Conservation (phyloP, 164 flowering plant species). For the Nymphaea colorata region DNA sequence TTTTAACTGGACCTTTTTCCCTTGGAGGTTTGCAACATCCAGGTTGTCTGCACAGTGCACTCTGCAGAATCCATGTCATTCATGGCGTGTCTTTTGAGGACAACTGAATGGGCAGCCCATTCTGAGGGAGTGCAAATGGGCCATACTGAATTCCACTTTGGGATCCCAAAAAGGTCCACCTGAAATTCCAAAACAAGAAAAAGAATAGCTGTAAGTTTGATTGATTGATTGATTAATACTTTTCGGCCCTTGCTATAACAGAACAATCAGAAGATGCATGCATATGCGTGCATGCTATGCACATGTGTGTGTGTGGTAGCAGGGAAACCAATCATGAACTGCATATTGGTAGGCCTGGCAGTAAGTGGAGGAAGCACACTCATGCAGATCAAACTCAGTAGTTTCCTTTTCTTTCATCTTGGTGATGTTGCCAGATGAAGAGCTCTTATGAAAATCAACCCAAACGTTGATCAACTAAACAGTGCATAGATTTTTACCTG, state of each 20-base stretch:
- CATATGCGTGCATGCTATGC: too few species aligned
- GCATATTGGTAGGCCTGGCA: too few species aligned
- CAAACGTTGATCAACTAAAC: background rate
- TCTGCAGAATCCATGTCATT: background rate
- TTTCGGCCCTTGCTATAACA: too few species aligned
- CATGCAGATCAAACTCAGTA: background rate
- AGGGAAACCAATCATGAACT: too few species aligned
- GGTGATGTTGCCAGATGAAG: too few species aligned
- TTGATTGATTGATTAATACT: too few species aligned
- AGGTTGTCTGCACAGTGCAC: background rate
- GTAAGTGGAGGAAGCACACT: too few species aligned
- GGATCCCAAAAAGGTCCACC: constrained; percentile 69
- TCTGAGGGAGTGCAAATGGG: constrained; percentile 87
- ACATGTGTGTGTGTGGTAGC: too few species aligned
- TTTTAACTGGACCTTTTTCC: background rate
- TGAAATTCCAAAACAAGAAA: constrained; percentile 14
- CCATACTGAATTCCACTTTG: constrained; percentile 83
- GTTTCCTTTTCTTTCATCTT: background rate
- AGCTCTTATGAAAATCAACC: too few species aligned
- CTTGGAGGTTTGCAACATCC: too few species aligned
- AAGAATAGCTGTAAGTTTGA: too few species aligned
- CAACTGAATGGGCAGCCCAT: constrained; percentile 70
- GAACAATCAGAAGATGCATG: too few species aligned
- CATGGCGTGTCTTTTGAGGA: background rate
- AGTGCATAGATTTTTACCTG: constrained; percentile 34